These are phyloP conservation scores for Aspergillus brasiliensis DNA, from an alignment of 2,329 filamentous ascomycete genomes.

Conservation along the genomic window DNA sequence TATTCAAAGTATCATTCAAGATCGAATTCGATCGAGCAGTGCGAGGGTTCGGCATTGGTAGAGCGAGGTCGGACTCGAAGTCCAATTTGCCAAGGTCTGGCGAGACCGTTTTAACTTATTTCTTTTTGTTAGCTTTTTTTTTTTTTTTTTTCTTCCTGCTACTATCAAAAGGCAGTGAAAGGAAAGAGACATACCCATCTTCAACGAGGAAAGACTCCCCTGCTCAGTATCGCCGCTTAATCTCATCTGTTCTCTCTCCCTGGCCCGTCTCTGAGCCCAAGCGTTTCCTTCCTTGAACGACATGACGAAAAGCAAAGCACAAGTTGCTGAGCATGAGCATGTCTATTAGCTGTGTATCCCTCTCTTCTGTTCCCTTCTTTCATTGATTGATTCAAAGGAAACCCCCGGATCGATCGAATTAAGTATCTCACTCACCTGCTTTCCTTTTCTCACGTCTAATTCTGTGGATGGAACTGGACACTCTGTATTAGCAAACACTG, in stretches of 20 bases:
- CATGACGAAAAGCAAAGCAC: constrained; percentile 10
- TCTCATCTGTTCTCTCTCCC: constrained; percentile 11
- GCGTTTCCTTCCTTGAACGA: constrained; percentile 28
- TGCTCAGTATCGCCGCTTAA: neutral
- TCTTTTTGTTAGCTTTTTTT: neutral
- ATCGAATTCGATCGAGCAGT: constrained; percentile 9
- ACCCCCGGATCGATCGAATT: no score
- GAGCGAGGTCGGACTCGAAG: constrained; percentile 28
- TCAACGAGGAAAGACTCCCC: neutral
- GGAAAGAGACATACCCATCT: neutral
- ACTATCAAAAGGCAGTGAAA: neutral
- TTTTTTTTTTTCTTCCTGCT: neutral
- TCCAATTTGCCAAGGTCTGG: constrained; percentile 18
- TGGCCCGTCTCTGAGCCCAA: constrained; percentile 28
- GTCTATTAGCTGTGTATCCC: neutral
- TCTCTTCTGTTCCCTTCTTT: neutral
- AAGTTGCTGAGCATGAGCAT: neutral
- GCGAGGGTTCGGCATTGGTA: constrained; percentile 33
- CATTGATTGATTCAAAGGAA: no score
- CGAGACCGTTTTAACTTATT: neutral
- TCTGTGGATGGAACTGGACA: no score
- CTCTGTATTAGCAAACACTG: no score
- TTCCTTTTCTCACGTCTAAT: no score
- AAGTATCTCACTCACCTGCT: no score
- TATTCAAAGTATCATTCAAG: neutral